These are phyloP conservation scores for Musa schizocarpa DNA, from an alignment of 176 grass and related monocot genomes.

Conservation along the genomic window DNA sequence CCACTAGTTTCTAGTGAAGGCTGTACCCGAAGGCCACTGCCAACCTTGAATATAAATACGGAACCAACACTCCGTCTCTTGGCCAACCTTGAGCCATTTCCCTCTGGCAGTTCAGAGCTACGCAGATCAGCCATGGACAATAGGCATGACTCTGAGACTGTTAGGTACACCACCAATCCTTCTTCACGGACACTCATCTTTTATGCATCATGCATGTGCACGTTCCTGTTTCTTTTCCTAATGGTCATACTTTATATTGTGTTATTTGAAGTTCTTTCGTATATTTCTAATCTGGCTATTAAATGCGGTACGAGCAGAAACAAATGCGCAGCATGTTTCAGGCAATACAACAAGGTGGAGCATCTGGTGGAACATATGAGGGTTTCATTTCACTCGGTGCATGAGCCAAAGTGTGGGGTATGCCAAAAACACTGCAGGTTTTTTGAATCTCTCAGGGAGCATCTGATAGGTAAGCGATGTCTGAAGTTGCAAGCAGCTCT, in stretches of 20 bases:
- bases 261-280: not conserved
- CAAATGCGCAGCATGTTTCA: conserved; percentile 85
- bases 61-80: not conserved
- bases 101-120: too few relatives aligned
- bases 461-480: conserved; percentile 56
- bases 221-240: too few relatives aligned
- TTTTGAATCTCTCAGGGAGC: conserved; percentile 81
- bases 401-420: conserved; percentile 72
- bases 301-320: conserved; percentile 33
- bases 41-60: conserved; percentile 6
- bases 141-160: conserved; percentile 1
- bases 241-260: not conserved
- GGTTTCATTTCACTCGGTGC: conserved; percentile 68
- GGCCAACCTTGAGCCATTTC: not conserved
- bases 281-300: too few relatives aligned
- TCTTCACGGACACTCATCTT: not conserved
- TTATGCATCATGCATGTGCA: too few relatives aligned
- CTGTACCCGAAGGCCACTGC: too few relatives aligned
- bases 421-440: conserved; percentile 87
- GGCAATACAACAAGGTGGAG: conserved; percentile 80
- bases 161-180: not conserved
- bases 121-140: not conserved
- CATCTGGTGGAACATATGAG: conserved; percentile 94
- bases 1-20: too few relatives aligned
- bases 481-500: not conserved